A percentile compares a stretch with the other conserved stretches of the same genome.
phyloP scores from a whole-genome alignment of 2,329 filamentous ascomycete species.

The Calonectria ilicicola region DNA sequence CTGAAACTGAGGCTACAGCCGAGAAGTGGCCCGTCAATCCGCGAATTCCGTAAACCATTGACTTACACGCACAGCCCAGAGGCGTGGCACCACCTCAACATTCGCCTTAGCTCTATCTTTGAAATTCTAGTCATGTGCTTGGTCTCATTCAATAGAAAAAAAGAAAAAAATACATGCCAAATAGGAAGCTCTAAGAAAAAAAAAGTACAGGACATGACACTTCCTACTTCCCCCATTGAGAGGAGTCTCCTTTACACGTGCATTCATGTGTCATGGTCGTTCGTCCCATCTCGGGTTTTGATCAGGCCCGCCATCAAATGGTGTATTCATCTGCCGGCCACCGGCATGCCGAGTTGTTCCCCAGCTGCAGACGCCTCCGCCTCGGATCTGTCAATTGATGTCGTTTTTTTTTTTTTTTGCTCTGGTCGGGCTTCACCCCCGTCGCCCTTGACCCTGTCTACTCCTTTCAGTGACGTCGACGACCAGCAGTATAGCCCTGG shows the following conservation, averaged over 20 bases:
- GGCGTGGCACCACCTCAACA: conserved; percentile 31
- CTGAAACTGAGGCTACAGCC: conserved; percentile 33
- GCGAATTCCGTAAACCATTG: conserved; percentile 11
- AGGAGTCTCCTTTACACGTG: background rate
- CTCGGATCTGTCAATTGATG: conserved; percentile 35
- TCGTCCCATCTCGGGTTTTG: conserved; percentile 34
- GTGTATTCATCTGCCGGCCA: conserved; percentile 38
- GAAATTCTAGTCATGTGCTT: no score
- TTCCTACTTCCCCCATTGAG: background rate
- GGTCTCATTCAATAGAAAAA: background rate
- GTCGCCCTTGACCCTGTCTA: conserved; percentile 9
- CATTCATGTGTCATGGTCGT: conserved; percentile 17
- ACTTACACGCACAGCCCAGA: conserved; percentile 28
- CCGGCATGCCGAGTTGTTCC: conserved; percentile 42
- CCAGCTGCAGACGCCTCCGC: conserved; percentile 38
- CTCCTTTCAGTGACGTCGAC: conserved; percentile 35
- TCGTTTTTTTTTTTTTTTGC: conserved; percentile 26
- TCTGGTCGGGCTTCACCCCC: conserved; percentile 15
- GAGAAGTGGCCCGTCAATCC: conserved; percentile 21
- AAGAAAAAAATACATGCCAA: background rate
- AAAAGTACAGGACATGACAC: background rate
- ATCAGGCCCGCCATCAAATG: conserved; percentile 17
- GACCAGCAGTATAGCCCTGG: conserved; percentile 8
- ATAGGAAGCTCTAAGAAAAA: background rate
- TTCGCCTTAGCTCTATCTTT: conserved; percentile 11